phyloP scores from a whole-genome alignment of 495 filamentous ascomycete genomes.

The Melanomma pulvis-pyrius region DNA sequence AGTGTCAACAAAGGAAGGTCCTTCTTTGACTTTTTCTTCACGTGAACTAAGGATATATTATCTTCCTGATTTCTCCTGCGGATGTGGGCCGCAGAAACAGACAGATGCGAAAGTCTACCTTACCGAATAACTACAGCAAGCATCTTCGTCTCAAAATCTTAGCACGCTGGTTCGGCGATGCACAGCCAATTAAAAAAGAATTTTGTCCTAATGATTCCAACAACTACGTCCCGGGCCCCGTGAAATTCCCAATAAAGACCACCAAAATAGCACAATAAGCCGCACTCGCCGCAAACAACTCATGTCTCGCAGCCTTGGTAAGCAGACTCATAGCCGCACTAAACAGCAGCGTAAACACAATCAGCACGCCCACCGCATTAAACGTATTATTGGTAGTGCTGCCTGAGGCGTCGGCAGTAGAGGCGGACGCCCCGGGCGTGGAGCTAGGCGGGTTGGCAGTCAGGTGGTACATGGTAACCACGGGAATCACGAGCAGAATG shows the following conservation, averaged over 20 bases:
- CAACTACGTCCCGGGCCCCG: slow-evolving; percentile 26
- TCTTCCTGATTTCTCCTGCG: too few species aligned
- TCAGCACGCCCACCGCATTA: slow-evolving; percentile 33
- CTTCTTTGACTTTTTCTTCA: too few species aligned
- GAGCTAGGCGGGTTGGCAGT: too few species aligned
- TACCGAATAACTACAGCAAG: too few species aligned
- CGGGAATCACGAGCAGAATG: slow-evolving; percentile 48
- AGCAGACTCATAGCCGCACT: slow-evolving; percentile 42
- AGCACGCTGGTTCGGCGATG: too few species aligned
- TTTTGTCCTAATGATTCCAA: background rate
- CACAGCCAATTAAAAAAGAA: background rate
- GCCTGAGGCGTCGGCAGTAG: too few species aligned
- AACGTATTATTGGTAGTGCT: slow-evolving; percentile 21
- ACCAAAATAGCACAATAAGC: slow-evolving; percentile 46
- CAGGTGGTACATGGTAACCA: slow-evolving; percentile 48
- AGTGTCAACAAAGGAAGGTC: too few species aligned
- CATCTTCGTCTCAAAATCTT: too few species aligned
- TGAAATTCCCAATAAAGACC: slow-evolving; percentile 43
- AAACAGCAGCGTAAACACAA: slow-evolving; percentile 43
- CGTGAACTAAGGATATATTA: too few species aligned
- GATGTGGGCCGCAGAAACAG: too few species aligned
- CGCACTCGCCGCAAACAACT: slow-evolving; percentile 51
- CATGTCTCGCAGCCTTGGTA: slow-evolving; percentile 49
- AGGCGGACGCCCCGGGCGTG: too few species aligned
- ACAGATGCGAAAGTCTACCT: too few species aligned